Conservation (phyloP, 345 rosid genomes). For the Eucalyptus leucophloia region DNA sequence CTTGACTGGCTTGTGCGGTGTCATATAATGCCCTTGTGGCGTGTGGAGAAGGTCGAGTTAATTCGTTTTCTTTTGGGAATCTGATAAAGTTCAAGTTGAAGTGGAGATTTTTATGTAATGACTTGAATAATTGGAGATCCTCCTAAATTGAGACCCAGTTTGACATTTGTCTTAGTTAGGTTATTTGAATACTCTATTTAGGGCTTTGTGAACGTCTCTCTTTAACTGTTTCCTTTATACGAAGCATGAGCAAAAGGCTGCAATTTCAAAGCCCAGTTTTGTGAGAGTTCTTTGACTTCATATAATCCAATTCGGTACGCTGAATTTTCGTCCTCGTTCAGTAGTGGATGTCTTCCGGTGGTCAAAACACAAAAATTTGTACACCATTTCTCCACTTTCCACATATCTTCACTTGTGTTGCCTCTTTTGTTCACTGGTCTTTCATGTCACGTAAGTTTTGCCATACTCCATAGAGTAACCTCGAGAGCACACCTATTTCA, state of each 20-base stretch:
- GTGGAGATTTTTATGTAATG: not conserved
- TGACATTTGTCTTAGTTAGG: not conserved
- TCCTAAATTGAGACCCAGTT: not conserved
- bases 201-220: not conserved
- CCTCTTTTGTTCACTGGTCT: not conserved
- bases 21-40: not conserved
- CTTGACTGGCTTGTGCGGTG: not conserved
- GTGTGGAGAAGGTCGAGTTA: not conserved
- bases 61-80: not conserved
- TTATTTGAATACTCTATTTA: not conserved
- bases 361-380: not conserved
- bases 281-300: not conserved
- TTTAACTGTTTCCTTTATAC: not conserved
- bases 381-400: not conserved
- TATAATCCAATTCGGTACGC: not conserved
- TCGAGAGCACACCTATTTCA: not conserved
- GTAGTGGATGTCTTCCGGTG: not conserved
- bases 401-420: not conserved
- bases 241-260: not conserved
- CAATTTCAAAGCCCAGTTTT: not conserved
- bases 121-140: not conserved
- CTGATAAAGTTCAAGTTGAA: not conserved
- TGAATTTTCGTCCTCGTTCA: not conserved
- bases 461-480: not conserved
- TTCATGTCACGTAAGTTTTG: not conserved